Percentiles rank a stretch among this genome's conserved stretches.
phyloP scores from a whole-genome alignment of 371 early-diverging fungal genomes.

The Circinella umbellata region DNA sequence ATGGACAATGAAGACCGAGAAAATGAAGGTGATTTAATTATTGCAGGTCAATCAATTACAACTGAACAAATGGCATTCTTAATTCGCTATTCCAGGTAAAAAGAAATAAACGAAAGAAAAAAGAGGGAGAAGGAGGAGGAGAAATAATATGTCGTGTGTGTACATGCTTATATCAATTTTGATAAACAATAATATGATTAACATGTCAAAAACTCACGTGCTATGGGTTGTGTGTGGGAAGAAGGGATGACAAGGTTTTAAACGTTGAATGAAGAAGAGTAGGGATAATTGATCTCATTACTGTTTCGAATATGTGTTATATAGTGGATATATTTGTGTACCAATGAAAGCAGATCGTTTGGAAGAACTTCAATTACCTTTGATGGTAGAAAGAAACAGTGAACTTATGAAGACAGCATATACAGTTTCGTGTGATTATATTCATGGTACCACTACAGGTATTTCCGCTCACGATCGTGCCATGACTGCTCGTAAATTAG shows the following conservation, averaged over 20 bases:
- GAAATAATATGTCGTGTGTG: neutral
- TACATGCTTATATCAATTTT: no score
- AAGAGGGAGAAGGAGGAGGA: neutral
- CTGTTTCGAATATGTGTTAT: neutral
- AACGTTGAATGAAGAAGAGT: neutral
- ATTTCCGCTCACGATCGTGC: slow-evolving; percentile 94
- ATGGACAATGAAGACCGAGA: slow-evolving; percentile 97
- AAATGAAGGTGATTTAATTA: slow-evolving; percentile 97
- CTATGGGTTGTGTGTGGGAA: no score
- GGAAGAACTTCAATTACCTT: slow-evolving; percentile 82
- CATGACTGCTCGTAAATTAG: slow-evolving; percentile 78
- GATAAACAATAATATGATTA: no score
- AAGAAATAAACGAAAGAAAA: neutral
- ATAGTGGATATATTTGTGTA: slow-evolving; percentile 91
- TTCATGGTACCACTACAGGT: slow-evolving; percentile 89
- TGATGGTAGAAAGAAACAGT: slow-evolving; percentile 92
- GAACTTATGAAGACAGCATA: slow-evolving; percentile 93
- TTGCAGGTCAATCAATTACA: slow-evolving; percentile 89
- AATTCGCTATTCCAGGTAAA: slow-evolving; percentile 88
- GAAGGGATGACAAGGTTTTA: neutral
- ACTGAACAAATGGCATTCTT: slow-evolving; percentile 93
- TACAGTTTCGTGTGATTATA: slow-evolving; percentile 88
- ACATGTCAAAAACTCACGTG: no score
- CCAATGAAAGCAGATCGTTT: slow-evolving; percentile 78
- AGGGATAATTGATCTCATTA: neutral